Base-by-base conservation (phyloP, 2,329 filamentous ascomycete species). In the Penicillium oxalicum region DNA sequence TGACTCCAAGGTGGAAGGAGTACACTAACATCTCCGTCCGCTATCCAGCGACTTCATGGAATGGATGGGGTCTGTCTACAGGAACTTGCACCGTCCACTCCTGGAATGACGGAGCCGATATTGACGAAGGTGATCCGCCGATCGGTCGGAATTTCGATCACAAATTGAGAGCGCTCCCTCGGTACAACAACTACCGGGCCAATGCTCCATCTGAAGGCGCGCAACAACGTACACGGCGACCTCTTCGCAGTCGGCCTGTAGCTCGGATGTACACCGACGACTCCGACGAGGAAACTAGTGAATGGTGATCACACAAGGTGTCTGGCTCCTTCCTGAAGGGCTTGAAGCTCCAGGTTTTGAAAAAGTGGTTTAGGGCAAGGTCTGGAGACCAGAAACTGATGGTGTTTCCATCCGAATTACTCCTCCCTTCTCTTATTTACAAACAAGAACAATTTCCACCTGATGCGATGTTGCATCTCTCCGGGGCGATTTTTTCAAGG, bases 61-160 rank as follows among this genome's bases (percentile, higher is more conserved):
- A 91, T 57, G 87, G 87, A 24, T 87, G 82, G 70, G 84, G 83
- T 41, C 82, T 86, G 66, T 78, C 82, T 0, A 76, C 80, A 12
- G 88, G 87, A 9, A 91, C 88, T 1, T 89, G 87, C 54, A 86
- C 86, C 0, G 67, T 91, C 13, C 89, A 95, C 64, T 81, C 81
- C 1, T 93, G 84, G 77, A 89, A 89, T 52, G 84, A 89, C 55
- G 77, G 77, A 0, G 65, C 74, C 1, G 74, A 77, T 0, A 71
- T 76, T 24, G 87, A 89, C 56, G 85, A 89, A 50, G 83, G 77
- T 2, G 75, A 76, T 5, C 77, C 76, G 0, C 70, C 71, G 40
- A 78, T 83, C 74, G 82, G 82, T 0, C 71, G 74, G 9, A 77
- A 77, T 49, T 81, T 86, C 48, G 79, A 86, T 53, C 76, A 81